Evolutionary conservation across 148 eudicot genomes (phyloP).

Genomic region (Gaultheria prostrata): DNA sequence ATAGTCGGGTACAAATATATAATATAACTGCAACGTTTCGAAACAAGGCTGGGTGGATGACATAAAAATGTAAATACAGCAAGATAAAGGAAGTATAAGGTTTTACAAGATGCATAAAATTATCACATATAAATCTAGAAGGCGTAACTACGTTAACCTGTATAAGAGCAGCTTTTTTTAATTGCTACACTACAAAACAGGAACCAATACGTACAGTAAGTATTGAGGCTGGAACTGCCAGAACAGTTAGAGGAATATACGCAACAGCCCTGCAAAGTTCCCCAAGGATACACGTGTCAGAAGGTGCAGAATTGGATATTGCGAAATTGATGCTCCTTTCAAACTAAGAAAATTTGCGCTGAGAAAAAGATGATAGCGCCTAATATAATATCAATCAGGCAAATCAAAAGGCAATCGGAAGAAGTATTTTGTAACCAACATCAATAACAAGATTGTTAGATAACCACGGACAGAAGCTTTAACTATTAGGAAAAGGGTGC

Average conservation of each 20-base stretch:
- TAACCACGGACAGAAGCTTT: neutral
- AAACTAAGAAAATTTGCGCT: neutral
- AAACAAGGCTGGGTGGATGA: neutral
- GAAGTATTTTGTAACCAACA: neutral
- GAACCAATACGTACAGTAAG: conserved; percentile 66
- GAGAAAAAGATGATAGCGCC: neutral
- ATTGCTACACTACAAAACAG: neutral
- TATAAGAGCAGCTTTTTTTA: conserved; percentile 2
- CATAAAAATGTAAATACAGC: neutral
- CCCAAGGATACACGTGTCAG: conserved; percentile 18
- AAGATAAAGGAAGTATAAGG: neutral
- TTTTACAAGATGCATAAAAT: neutral
- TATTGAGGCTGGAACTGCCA: conserved; percentile 96
- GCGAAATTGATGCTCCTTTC: neutral
- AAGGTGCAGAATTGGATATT: neutral
- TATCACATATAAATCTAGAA: neutral
- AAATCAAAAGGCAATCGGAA: neutral
- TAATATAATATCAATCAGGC: neutral
- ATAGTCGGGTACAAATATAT: neutral
- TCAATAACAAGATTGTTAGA: neutral
- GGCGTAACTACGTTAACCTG: neutral
- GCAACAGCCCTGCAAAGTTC: conserved; percentile 74
- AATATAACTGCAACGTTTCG: neutral
- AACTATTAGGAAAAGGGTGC: neutral
- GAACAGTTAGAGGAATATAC: conserved; percentile 81